Conservation (phyloP, 345 rosid species). For the Geranium brycei region DNA sequence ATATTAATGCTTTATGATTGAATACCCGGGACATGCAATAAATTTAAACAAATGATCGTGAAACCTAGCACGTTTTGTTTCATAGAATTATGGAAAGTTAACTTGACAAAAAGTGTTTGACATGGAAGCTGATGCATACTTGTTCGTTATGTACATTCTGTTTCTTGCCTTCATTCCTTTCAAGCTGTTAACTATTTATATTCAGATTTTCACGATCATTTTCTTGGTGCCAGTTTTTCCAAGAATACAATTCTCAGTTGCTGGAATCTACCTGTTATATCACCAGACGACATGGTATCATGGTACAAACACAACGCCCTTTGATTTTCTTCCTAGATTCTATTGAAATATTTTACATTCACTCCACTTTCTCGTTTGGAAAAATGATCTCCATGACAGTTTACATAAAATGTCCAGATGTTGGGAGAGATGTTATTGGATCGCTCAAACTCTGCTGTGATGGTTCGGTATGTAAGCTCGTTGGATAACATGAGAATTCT, state of each 20-base stretch:
- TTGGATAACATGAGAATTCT: slow-evolving; percentile 54
- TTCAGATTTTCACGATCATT: too few species aligned
- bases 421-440: slow-evolving; percentile 39
- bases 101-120: neutral
- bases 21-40: too few species aligned
- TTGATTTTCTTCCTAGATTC: neutral
- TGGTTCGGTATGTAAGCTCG: slow-evolving; percentile 57
- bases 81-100: neutral
- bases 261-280: slow-evolving; percentile 14
- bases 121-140: neutral
- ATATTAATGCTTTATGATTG: too few species aligned
- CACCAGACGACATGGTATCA: slow-evolving; percentile 14
- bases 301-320: slow-evolving; percentile 5
- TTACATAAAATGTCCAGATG: slow-evolving; percentile 5
- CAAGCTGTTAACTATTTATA: too few species aligned
- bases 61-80: neutral
- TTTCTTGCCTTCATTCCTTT: neutral
- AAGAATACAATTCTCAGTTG: slow-evolving; percentile 10
- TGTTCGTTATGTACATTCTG: neutral
- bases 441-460: slow-evolving; percentile 47
- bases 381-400: neutral
- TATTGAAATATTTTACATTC: neutral
- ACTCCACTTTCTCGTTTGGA: neutral
- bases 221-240: slow-evolving; percentile 12
- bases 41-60: too few species aligned